Evolutionary conservation across 2,329 filamentous ascomycete genomes (phyloP), one percentile per base, ranked within the genome.

Genomic region (Arthrinium phaeospermum): DNA sequence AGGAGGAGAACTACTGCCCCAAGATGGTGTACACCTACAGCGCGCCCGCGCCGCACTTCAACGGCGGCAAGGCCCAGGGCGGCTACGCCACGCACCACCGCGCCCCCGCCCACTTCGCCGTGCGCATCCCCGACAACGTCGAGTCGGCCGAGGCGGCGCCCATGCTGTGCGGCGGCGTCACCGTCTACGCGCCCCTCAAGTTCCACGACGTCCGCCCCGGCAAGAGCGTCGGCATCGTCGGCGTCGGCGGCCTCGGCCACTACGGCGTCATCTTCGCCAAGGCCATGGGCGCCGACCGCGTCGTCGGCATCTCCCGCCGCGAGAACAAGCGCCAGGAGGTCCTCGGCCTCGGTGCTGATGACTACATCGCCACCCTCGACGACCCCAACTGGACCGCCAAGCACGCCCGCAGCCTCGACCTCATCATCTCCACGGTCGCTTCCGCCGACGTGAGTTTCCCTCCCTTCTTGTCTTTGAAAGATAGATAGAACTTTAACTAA

Each of bases 141-240:
- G 73, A 75, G 34, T 78, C 77, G 3, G 79, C 79, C 45, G 75
- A 81, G 51, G 81, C 82, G 16, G 83, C 91, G 24, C 90, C 91
- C 5, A 89, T 93, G 86, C 83, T 93, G 67, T 93, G 91, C 76
- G 91, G 86, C 37, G 91, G 91, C 10, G 86, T 92, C 51, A 93
- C 91, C 0, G 83, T 90, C 13, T 93, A 85, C 77, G 83, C 85
- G 12, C 91, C 91, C 0, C 79, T 93, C 72, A 84, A 84, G 75
- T 85, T 88, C 69, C 87, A 91, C 72, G 87, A 88, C 3, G 87
- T 85, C 64, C 91, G 91, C 0, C 90, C 90, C 0, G 91, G 90
- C 10, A 92, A 90, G 80, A 85, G 80, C 19, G 89, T 93, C 3
- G 91, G 89, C 0, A 89, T 92, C 71, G 83, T 92, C 34, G 91